Evolutionary conservation across 2,329 filamentous ascomycete genomes (phyloP).

Genomic region (Knoxdaviesia capensis): DNA sequence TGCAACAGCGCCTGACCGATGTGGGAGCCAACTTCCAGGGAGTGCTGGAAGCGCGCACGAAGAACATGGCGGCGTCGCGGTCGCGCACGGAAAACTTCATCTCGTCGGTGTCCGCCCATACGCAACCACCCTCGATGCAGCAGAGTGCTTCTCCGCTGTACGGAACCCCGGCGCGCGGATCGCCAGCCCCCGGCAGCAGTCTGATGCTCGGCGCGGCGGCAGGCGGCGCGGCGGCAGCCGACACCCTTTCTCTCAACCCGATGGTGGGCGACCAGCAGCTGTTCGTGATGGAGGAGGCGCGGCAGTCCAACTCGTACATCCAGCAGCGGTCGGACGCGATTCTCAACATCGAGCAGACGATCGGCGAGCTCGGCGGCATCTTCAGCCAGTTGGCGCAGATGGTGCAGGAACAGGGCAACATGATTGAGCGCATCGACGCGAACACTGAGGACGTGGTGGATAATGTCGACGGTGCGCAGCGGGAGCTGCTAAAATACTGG

Average conservation of each 20-base stretch:
- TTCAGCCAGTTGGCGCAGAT: constrained; percentile 90
- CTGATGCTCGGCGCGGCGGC: constrained; percentile 54
- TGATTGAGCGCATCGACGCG: constrained; percentile 92
- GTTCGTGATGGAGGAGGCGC: constrained; percentile 81
- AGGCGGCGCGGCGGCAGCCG: constrained; percentile 46
- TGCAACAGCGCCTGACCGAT: constrained; percentile 81
- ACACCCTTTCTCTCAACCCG: constrained; percentile 70
- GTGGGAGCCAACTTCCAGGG: constrained; percentile 95
- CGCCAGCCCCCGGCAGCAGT: constrained; percentile 51
- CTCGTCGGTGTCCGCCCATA: constrained; percentile 64
- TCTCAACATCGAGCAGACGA: constrained; percentile 89
- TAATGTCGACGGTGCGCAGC: constrained; percentile 91
- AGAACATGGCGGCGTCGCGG: constrained; percentile 89
- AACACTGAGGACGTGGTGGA: constrained; percentile 97
- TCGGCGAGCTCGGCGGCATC: constrained; percentile 72
- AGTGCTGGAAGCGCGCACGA: constrained; percentile 84
- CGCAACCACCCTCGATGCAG: constrained; percentile 39
- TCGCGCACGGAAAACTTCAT: constrained; percentile 94
- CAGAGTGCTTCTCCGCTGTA: constrained; percentile 76
- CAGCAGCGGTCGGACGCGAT: constrained; percentile 89
- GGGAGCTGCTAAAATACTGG: constrained; percentile 95
- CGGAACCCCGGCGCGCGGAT: constrained; percentile 49
- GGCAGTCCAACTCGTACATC: constrained; percentile 72
- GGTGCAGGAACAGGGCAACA: constrained; percentile 93
- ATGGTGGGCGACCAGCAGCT: constrained; percentile 65